Evolutionary conservation across 257 asterid species (phyloP), one percentile per base, ranked within the genome.

Genomic region (Jacaranda copaia): DNA sequence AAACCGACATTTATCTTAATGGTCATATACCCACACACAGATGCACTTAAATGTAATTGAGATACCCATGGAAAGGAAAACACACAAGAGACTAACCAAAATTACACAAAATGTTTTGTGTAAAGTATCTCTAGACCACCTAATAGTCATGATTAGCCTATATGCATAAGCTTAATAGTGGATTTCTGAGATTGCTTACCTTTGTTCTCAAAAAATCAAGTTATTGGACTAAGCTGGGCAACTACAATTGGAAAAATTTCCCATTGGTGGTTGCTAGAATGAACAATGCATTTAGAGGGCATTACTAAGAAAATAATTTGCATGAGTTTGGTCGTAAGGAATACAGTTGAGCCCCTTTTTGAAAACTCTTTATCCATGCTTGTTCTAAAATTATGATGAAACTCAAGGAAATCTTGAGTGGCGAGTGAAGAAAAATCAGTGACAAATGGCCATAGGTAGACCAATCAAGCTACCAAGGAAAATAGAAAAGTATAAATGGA

Each of bases 41-140:
- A 71, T 25, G 36, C 13, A 53, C 51, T 5, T 39, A 62, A 40
- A 36, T 35, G 78, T 72, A 79, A 67, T 57, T 56, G 1, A 67
- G 15, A 68, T n/a, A n/a, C n/a, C n/a, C n/a, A n/a, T n/a, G n/a
- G n/a, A n/a, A n/a, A n/a, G n/a, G n/a, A 73, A 73, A 57, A 42
- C 12, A 8, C 59, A 20, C 15, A 16, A 66, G 57, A 25, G 43
- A 61, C 74, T 25, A 53, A 53, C 40, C 71, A 61, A 64, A 70
- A 49, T 18, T 38, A 63, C n/a, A 18, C 19, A 51, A 9, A 75
- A n/a, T 66, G 12, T 58, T 68, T 7, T 40, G 55, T n/a, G 10
- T 12, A 56, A n/a, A 65, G 36, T 64, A 15, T 52, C 35, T 57
- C 6, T 45, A 43, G 40, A 8, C 43, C 60, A 70, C 55, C 62